Evolutionary conservation across 1,139 yeast genomes (phyloP).

Genomic region (Taphrina confusa): DNA sequence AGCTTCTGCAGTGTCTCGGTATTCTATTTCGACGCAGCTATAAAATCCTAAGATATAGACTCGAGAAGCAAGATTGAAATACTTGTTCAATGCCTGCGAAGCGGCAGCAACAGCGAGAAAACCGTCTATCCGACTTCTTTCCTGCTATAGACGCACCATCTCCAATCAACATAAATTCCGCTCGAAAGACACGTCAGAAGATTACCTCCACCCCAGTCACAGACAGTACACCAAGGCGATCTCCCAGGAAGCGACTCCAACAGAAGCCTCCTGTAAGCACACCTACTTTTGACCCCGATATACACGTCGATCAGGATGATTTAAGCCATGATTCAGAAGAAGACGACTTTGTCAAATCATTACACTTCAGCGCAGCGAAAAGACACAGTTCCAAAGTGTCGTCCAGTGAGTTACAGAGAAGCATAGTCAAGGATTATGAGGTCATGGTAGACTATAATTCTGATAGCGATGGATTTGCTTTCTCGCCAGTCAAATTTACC

Average conservation of each 20-base stretch:
- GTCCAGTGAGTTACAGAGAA: neutral
- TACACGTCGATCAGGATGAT: conserved; percentile 6
- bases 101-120: neutral
- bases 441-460: conserved; percentile 27
- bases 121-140: conserved; percentile 18
- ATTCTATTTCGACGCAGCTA: too few relatives aligned
- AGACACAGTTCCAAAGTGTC: neutral
- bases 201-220: conserved; percentile 1
- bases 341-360: conserved; percentile 9
- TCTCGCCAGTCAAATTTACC: conserved; percentile 30
- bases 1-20: too few relatives aligned
- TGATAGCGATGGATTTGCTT: conserved; percentile 26
- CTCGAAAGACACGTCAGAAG: neutral
- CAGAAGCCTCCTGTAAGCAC: neutral
- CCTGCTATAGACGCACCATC: conserved; percentile 20
- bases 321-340: conserved; percentile 15
- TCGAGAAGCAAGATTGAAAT: too few relatives aligned
- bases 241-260: neutral
- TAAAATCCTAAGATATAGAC: too few relatives aligned
- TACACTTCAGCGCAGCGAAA: conserved; percentile 17
- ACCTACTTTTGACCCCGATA: conserved; percentile 18
- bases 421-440: conserved; percentile 7
- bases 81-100: neutral
- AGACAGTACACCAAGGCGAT: neutral
- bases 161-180: neutral